These are phyloP conservation scores for Trypanosoma congolense DNA, from an alignment of 208 protist genomes.

Conservation along the genomic window DNA sequence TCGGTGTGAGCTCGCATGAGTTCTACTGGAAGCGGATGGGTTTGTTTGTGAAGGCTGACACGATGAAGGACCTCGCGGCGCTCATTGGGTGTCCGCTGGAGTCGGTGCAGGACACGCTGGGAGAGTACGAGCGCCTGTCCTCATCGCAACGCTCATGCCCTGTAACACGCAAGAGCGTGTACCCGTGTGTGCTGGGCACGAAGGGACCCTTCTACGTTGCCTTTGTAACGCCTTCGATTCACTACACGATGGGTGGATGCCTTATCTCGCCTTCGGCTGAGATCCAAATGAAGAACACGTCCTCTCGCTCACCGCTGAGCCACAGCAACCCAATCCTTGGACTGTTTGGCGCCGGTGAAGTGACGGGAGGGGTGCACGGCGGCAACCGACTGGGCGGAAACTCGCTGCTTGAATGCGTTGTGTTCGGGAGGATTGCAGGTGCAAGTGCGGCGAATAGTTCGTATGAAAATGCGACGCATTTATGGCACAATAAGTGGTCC, in stretches of 20 bases:
- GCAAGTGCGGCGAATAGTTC: slow-evolving; percentile 29
- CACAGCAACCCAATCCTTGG: slow-evolving; percentile 50
- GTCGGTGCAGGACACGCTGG: slow-evolving; percentile 34
- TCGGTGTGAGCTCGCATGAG: slow-evolving; percentile 57
- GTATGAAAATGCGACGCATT: slow-evolving; percentile 6
- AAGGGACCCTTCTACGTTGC: slow-evolving; percentile 57
- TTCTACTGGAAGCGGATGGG: slow-evolving; percentile 76
- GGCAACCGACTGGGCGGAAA: slow-evolving; percentile 93
- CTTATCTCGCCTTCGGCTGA: slow-evolving; percentile 52
- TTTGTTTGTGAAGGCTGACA: slow-evolving; percentile 46
- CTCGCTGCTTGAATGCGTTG: slow-evolving; percentile 94
- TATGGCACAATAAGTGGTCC: slow-evolving; percentile 29
- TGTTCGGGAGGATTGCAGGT: slow-evolving; percentile 88
- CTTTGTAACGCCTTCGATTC: slow-evolving; percentile 88
- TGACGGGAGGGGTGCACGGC: slow-evolving; percentile 93
- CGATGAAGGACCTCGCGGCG: slow-evolving; percentile 41
- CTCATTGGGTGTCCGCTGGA: slow-evolving; percentile 48
- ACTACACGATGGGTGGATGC: slow-evolving; percentile 96
- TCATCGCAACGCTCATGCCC: slow-evolving; percentile 30
- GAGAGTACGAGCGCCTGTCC: slow-evolving; percentile 48
- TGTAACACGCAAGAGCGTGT: slow-evolving; percentile 75
- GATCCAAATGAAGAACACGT: slow-evolving; percentile 44
- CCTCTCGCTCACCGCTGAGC: slow-evolving; percentile 2
- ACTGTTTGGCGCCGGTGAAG: slow-evolving; percentile 93
- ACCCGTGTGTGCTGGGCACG: slow-evolving; percentile 49